Evolutionary conservation across 768 basidiomycete genomes (phyloP).

Genomic region (Amanita jacksonii): DNA sequence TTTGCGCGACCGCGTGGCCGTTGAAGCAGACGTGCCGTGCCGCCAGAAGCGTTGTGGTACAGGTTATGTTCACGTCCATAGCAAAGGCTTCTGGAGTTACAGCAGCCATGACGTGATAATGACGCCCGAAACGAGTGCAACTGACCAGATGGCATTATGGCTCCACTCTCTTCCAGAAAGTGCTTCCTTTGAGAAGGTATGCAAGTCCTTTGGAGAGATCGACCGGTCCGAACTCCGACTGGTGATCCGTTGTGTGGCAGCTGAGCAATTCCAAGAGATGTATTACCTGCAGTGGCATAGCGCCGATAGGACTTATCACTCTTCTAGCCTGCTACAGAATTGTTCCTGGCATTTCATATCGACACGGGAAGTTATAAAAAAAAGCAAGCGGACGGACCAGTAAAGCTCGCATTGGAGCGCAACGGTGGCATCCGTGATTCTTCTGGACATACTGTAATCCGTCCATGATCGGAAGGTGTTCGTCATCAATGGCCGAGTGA

Average conservation of each 20-base stretch:
- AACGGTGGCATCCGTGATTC: constrained; percentile 57
- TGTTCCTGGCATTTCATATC: constrained; percentile 48
- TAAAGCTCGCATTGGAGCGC: constrained; percentile 52
- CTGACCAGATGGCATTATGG: constrained; percentile 60
- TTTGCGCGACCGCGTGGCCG: constrained; percentile 55
- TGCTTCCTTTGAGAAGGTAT: constrained; percentile 58
- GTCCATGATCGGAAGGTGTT: constrained; percentile 56
- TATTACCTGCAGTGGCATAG: constrained; percentile 42
- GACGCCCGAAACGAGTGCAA: no score
- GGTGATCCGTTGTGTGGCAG: constrained; percentile 53
- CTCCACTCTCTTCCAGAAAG: constrained; percentile 53
- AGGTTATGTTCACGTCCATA: neutral
- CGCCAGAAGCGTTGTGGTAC: constrained; percentile 45
- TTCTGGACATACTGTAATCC: constrained; percentile 27
- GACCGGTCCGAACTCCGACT: constrained; percentile 57
- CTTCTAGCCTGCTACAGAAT: constrained; percentile 52
- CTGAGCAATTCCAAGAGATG: no score
- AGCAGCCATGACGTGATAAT: no score
- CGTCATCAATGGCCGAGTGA: constrained; percentile 61
- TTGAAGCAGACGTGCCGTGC: constrained; percentile 63
- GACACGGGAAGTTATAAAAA: no score
- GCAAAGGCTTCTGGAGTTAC: no score
- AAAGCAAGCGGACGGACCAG: constrained; percentile 37
- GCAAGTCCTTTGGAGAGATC: constrained; percentile 57
- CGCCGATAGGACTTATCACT: constrained; percentile 56